phyloP scores from a whole-genome alignment of 1,284 basidiomycete genomes.

The Leccinum brunneo-olivaceum region DNA sequence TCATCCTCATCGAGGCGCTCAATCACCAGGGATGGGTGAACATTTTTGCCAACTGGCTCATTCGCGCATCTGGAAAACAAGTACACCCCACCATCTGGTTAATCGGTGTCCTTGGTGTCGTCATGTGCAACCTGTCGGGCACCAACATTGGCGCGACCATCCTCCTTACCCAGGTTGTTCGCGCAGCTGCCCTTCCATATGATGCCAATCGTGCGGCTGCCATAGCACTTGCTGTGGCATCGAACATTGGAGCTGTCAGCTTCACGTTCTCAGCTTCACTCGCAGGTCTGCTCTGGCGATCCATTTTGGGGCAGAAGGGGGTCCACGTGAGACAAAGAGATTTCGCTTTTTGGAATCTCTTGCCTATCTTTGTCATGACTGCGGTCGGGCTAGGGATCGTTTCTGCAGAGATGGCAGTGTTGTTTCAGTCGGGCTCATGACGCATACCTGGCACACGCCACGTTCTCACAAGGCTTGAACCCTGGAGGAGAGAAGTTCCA shows the following conservation, averaged over 20 bases:
- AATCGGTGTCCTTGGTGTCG: constrained; percentile 54
- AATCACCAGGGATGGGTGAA: constrained; percentile 87
- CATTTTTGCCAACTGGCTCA: constrained; percentile 75
- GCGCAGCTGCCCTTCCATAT: constrained; percentile 23
- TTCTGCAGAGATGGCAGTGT: constrained; percentile 57
- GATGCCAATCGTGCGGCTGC: constrained; percentile 33
- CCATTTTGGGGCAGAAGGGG: constrained; percentile 75
- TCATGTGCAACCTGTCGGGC: constrained; percentile 85
- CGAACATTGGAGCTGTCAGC: constrained; percentile 89
- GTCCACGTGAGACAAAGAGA: constrained; percentile 59
- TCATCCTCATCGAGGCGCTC: constrained; percentile 88
- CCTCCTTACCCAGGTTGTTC: constrained; percentile 60
- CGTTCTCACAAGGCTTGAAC: too few relatives aligned
- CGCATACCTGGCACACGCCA: background rate
- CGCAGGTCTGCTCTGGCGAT: constrained; percentile 84
- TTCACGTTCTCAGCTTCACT: constrained; percentile 88
- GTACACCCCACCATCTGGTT: constrained; percentile 52
- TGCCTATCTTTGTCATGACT: constrained; percentile 52
- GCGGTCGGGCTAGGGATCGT: constrained; percentile 49
- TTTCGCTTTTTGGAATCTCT: constrained; percentile 72
- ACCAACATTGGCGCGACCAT: constrained; percentile 98
- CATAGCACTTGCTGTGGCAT: constrained; percentile 72
- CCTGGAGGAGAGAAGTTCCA: too few relatives aligned
- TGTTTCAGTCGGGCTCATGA: constrained; percentile 27
- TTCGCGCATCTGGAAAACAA: constrained; percentile 38